phyloP scores from a whole-genome alignment of 352 stramenopile genomes.

The Globisporangium alternatum region DNA sequence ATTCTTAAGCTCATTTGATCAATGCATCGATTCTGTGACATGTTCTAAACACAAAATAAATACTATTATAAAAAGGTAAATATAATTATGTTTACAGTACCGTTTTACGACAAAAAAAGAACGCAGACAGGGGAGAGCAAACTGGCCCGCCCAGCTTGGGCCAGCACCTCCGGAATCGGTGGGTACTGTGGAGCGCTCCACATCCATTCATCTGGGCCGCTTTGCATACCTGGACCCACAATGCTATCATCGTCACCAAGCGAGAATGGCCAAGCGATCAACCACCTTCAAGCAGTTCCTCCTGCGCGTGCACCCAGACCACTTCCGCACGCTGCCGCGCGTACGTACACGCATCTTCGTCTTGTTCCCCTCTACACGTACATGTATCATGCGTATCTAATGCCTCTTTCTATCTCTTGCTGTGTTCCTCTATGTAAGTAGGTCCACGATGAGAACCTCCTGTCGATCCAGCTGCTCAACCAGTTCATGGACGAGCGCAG shows the following conservation, averaged over 20 bases:
- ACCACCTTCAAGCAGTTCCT: constrained; percentile 68
- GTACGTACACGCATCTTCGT: constrained; percentile 7
- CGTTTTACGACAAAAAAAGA: neutral
- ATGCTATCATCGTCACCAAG: neutral
- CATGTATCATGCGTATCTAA: neutral
- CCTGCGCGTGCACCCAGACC: constrained; percentile 65
- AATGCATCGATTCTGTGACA: no score
- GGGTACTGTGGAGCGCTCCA: constrained; percentile 21
- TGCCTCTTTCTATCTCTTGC: neutral
- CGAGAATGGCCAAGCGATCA: constrained; percentile 42
- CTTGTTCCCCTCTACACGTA: neutral
- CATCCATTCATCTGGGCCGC: constrained; percentile 2
- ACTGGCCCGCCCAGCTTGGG: constrained; percentile 20
- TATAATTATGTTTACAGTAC: constrained; percentile 1
- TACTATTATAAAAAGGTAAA: neutral
- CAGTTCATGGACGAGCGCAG: constrained; percentile 62
- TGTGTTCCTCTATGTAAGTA: constrained; percentile 2
- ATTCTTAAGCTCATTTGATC: neutral
- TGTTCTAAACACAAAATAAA: no score
- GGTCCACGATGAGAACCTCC: constrained; percentile 69
- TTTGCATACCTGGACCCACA: constrained; percentile 10
- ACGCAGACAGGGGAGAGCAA: neutral
- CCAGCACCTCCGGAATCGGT: no score
- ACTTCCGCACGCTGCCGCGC: constrained; percentile 51
- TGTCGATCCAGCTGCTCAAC: constrained; percentile 68